A percentile compares a stretch with the other conserved stretches of the same genome.
Conservation (phyloP, 208 protist genomes). For the Trypanosoma caninum region DNA sequence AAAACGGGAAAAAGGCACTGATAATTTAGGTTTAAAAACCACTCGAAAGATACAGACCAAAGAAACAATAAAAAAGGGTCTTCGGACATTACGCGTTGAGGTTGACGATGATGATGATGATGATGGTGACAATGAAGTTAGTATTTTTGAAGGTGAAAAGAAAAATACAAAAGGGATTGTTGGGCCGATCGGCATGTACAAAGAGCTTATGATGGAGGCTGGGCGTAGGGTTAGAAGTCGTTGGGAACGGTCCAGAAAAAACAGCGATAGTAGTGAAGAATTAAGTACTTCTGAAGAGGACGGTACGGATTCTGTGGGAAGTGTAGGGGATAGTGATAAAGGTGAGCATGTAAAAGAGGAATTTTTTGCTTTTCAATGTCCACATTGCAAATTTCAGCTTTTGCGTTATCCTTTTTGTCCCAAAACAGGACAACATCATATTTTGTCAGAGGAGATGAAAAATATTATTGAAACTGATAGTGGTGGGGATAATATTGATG, state of each 20-base stretch:
- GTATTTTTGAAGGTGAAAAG: slow-evolving; percentile 15
- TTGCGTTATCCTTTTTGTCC: slow-evolving; percentile 84
- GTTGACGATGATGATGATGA: slow-evolving; percentile 40
- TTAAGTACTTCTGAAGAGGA: slow-evolving; percentile 11
- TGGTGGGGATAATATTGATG: slow-evolving; percentile 69
- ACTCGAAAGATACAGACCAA: slow-evolving; percentile 54
- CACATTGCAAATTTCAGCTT: slow-evolving; percentile 69
- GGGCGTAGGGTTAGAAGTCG: slow-evolving; percentile 81
- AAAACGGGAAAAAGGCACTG: slow-evolving; percentile 73
- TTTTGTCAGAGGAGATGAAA: slow-evolving; percentile 52
- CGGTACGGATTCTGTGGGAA: neutral
- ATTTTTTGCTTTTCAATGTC: slow-evolving; percentile 50
- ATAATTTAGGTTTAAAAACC: neutral
- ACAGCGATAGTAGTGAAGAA: slow-evolving; percentile 23
- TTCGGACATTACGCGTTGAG: slow-evolving; percentile 73
- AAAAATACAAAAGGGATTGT: slow-evolving; percentile 32
- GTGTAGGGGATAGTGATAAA: slow-evolving; percentile 27
- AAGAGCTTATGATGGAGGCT: slow-evolving; percentile 86
- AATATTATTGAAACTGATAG: slow-evolving; percentile 76
- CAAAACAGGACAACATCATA: slow-evolving; percentile 82
- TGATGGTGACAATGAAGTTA: slow-evolving; percentile 24
- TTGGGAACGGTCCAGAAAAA: slow-evolving; percentile 49
- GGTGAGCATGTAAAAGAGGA: slow-evolving; percentile 28
- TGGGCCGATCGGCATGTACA: slow-evolving; percentile 87
- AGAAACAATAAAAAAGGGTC: slow-evolving; percentile 76